Conservation (phyloP, 2,329 filamentous ascomycete genomes). For the Fusarium piperis region DNA sequence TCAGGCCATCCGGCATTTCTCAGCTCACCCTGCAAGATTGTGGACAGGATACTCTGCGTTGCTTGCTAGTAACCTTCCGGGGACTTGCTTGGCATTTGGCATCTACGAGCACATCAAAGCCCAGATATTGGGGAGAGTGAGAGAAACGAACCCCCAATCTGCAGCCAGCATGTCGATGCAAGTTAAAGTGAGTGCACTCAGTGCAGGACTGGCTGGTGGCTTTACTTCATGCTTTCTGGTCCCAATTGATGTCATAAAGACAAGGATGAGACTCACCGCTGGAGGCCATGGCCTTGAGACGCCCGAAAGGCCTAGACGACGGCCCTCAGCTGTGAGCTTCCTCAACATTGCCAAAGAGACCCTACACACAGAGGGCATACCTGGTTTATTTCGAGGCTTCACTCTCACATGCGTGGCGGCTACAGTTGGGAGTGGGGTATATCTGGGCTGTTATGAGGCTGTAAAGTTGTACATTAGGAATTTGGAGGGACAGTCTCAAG, state of each 20-base stretch:
- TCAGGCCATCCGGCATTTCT: slow-evolving; percentile 11
- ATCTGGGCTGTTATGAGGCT: slow-evolving; percentile 27
- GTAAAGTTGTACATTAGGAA: slow-evolving; percentile 4
- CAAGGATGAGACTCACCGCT: slow-evolving; percentile 24
- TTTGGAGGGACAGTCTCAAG: neutral
- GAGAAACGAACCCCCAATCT: neutral
- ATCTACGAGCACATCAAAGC: slow-evolving; percentile 27
- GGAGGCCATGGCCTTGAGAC: slow-evolving; percentile 1
- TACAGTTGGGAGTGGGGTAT: slow-evolving; percentile 18
- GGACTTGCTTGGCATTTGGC: slow-evolving; percentile 22
- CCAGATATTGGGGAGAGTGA: neutral
- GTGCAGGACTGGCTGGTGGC: slow-evolving; percentile 22
- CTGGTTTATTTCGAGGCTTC: slow-evolving; percentile 20
- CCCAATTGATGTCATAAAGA: slow-evolving; percentile 21
- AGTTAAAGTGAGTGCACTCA: slow-evolving; percentile 17
- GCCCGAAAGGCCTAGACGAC: slow-evolving; percentile 2
- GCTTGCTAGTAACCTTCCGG: slow-evolving; percentile 24
- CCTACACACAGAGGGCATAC: slow-evolving; percentile 8
- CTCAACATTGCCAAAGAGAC: slow-evolving; percentile 20
- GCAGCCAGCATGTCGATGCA: neutral
- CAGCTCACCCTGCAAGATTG: slow-evolving; percentile 12
- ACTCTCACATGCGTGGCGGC: slow-evolving; percentile 24
- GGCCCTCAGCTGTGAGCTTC: neutral
- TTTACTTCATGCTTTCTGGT: slow-evolving; percentile 21
- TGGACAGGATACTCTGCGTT: slow-evolving; percentile 28